Base-by-base conservation (phyloP, 1,284 basidiomycete species). In the Boletellus deceptivus region DNA sequence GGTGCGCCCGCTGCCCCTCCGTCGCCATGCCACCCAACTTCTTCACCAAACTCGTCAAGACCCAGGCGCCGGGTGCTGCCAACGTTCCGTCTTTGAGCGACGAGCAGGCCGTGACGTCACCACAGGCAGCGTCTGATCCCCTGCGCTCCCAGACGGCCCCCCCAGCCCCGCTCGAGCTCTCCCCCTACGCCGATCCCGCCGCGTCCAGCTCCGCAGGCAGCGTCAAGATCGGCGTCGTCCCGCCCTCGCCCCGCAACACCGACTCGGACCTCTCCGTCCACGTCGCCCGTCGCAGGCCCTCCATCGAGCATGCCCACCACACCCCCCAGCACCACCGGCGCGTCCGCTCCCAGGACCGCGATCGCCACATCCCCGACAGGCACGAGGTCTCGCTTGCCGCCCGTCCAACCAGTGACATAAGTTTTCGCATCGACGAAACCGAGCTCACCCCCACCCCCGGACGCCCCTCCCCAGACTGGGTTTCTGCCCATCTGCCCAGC, bases 41-140 rank as follows among this genome's bases (percentile, higher is more conserved):
- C 57, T 63, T 80, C 42, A 68, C 75, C 44, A 80, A 79, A 61
- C 69, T 80, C 40, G 76, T 78, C 48, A 78, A 71, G 51, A 66
- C 55, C 6, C 55, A 49, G 29, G 36, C 60, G 6, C 44, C 55
- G 20, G 38, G 7, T 2, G 27, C 27, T 18, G 37, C 25, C 22
- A 42, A 13, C 3, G 38, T 36, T 36, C 3, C 37, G 24, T 45
- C 48, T 44, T 3, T 22, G 3, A 43, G 9, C 24, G 54, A 59
- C n/a, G 52, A 52, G 13, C 46, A 39, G 14, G 9, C 14, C 6
- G 14, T 37, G 9, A 7, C 40, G 13, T 52, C 55, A 7, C 34
- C 45, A 1, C 35, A 44, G 8, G 46, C 49, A 6, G 22, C 46
- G 4, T 4, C 29, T 1, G 25, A 42, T 29, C 65, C 55, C 49